Evolutionary conservation across 176 grass and related monocot genomes (phyloP).

Genomic region (Phoenix roebelenii): DNA sequence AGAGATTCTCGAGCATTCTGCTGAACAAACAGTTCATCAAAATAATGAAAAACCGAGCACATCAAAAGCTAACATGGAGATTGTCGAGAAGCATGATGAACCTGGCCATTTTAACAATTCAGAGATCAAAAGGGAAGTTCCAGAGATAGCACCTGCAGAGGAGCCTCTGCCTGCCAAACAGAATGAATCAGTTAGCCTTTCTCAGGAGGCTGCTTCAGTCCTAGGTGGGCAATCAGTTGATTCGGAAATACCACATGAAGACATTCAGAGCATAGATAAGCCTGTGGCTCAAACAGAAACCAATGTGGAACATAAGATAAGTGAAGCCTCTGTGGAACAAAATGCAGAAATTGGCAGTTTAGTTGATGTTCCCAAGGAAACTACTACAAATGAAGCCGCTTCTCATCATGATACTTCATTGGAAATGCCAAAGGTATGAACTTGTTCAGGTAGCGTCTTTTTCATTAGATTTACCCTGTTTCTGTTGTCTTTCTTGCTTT

Average conservation of each 20-base stretch:
- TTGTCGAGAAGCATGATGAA: constrained; percentile 30
- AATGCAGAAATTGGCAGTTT: constrained; percentile 14
- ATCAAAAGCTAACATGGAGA: constrained; percentile 24
- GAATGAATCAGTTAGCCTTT: constrained; percentile 29
- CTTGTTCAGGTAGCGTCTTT: not conserved
- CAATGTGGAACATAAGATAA: constrained; percentile 23
- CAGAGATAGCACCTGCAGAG: not conserved
- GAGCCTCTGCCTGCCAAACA: constrained; percentile 15
- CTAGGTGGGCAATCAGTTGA: constrained; percentile 28
- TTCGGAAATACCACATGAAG: constrained; percentile 25
- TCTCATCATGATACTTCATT: constrained; percentile 23
- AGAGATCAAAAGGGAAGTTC: constrained; percentile 6
- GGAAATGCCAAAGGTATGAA: constrained; percentile 38
- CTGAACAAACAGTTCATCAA: constrained; percentile 24
- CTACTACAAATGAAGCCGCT: constrained; percentile 12
- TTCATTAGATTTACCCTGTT: no score
- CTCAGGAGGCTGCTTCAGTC: constrained; percentile 18
- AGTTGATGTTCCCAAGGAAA: constrained; percentile 23
- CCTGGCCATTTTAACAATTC: constrained; percentile 21
- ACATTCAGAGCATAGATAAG: constrained; percentile 20
- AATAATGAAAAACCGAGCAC: constrained; percentile 25
- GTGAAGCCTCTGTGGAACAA: constrained; percentile 32
- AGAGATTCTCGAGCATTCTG: constrained; percentile 36
- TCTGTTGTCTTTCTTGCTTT: constrained; percentile 1
- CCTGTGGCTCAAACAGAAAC: constrained; percentile 6